Percentiles rank a stretch among this genome's conserved stretches.
Evolutionary conservation across 257 asterid genomes (phyloP).

Genomic region (Nicotiana paniculata): DNA sequence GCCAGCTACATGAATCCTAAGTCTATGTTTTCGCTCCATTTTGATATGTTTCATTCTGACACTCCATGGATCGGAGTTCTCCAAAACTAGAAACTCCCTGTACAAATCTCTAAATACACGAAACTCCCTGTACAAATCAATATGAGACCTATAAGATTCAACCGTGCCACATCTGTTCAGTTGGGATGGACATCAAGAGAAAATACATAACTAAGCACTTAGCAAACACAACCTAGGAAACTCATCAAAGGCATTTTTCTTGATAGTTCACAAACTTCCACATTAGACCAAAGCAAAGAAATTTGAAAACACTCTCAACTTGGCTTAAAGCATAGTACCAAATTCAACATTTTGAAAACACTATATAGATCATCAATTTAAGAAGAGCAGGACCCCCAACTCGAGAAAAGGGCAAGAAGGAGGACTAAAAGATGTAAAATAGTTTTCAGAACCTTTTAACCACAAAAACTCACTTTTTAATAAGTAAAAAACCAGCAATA

Average conservation of each 20-base stretch:
- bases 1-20: no score
- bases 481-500: no score
- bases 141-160: background rate
- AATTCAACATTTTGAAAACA: no score
- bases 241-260: background rate
- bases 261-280: background rate
- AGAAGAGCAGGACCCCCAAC: fast-evolving
- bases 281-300: background rate
- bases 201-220: background rate
- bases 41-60: fast-evolving
- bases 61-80: no score
- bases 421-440: no score
- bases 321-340: no score
- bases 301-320: background rate
- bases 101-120: no score
- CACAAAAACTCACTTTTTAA: no score
- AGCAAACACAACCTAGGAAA: background rate
- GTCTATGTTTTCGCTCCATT: no score
- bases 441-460: no score
- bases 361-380: fast-evolving
- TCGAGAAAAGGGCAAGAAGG: no score
- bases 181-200: background rate
- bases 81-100: no score
- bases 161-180: background rate
- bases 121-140: background rate